Conservation (phyloP, 331 rosid genomes). For the Arachis monticola region DNA sequence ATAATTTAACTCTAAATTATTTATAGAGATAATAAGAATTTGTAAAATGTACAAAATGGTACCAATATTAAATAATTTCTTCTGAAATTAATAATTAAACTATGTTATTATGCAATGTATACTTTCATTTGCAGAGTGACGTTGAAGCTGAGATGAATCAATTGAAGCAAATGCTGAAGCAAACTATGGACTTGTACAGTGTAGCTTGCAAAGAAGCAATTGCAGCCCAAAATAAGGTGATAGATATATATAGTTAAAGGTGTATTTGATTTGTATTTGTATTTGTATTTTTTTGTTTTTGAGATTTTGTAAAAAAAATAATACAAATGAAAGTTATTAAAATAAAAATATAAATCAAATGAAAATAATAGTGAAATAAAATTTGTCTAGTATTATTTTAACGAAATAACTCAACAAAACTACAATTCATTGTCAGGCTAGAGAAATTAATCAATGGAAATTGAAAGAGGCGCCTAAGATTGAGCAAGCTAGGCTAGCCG, state of each 20-base stretch:
- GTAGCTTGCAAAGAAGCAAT: slow-evolving; percentile 84
- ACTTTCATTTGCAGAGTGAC: slow-evolving; percentile 53
- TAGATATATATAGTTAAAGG: too few species aligned
- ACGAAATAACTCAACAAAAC: slow-evolving; percentile 10
- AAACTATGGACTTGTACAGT: slow-evolving; percentile 84
- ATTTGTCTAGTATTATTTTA: not conserved
- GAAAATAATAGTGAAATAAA: not conserved
- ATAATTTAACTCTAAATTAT: too few species aligned
- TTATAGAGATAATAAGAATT: too few species aligned
- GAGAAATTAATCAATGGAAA: slow-evolving; percentile 76
- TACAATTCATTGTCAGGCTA: slow-evolving; percentile 54
- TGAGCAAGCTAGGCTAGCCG: slow-evolving; percentile 62
- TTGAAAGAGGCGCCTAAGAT: slow-evolving; percentile 55
- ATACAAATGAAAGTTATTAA: too few species aligned
- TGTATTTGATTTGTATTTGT: too few species aligned
- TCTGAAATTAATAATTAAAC: too few species aligned
- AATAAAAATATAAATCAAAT: not conserved
- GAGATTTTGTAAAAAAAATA: not conserved
- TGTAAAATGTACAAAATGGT: too few species aligned
- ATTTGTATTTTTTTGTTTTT: not conserved
- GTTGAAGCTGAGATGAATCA: slow-evolving; percentile 76
- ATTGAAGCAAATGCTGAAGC: slow-evolving; percentile 68
- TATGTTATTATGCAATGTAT: not conserved
- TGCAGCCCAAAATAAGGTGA: slow-evolving; percentile 74
- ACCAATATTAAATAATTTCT: too few species aligned